phyloP scores from a whole-genome alignment of 73 alveolate genomes.

The Paramecium sonneborni region DNA sequence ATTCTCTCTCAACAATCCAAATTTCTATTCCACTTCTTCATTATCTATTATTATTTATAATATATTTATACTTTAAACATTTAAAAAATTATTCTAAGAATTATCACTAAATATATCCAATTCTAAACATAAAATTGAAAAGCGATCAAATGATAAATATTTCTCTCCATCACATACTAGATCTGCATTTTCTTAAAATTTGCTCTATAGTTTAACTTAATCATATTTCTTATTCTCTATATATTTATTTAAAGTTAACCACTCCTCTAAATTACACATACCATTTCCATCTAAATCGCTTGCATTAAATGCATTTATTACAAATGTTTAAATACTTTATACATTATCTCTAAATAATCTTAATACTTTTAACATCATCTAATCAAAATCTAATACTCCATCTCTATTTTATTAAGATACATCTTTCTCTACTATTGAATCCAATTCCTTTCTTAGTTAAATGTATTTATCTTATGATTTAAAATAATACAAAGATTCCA shows the following conservation, averaged over 20 bases:
- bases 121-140: slow-evolving; percentile 56
- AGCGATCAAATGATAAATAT: slow-evolving; percentile 59
- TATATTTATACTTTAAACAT: not conserved
- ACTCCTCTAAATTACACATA: slow-evolving; percentile 56
- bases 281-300: slow-evolving; percentile 67
- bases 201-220: not conserved
- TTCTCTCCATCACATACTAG: slow-evolving; percentile 53
- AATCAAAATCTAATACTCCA: slow-evolving; percentile 63
- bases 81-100: slow-evolving; percentile 38
- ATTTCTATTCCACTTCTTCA: not conserved
- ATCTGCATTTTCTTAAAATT: slow-evolving; percentile 62
- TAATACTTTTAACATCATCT: slow-evolving; percentile 39
- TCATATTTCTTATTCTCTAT: slow-evolving; percentile 56
- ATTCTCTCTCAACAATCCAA: not conserved
- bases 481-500: not conserved
- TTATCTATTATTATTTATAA: not conserved
- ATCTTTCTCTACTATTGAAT: slow-evolving; percentile 38
- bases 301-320: slow-evolving; percentile 62
- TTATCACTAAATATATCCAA: slow-evolving; percentile 58
- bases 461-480: slow-evolving; percentile 16
- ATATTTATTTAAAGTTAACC: slow-evolving; percentile 58
- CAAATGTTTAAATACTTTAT: slow-evolving; percentile 45
- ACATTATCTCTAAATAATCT: slow-evolving; percentile 13
- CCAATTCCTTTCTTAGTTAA: slow-evolving; percentile 44
- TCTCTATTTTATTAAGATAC: not conserved